These are phyloP conservation scores for Rhodamnia rubescens DNA, from an alignment of 345 rosid species.

Conservation along the genomic window DNA sequence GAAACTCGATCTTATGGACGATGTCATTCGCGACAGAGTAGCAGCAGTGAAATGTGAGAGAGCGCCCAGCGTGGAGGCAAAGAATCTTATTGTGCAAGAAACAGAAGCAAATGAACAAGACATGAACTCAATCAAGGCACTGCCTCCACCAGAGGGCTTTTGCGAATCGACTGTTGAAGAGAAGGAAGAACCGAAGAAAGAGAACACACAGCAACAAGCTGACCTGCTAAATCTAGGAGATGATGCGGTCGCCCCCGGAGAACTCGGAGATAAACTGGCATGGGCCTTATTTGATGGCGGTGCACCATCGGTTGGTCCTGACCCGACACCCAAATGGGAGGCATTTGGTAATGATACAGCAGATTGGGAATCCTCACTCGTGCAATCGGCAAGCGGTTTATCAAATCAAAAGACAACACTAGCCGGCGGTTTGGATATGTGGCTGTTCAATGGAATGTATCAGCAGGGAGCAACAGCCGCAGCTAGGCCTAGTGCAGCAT, in stretches of 20 bases:
- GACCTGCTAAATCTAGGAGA: slow-evolving; percentile 54
- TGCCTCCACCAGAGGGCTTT: slow-evolving; percentile 44
- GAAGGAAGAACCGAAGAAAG: slow-evolving; percentile 4
- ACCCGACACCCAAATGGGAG: slow-evolving; percentile 36
- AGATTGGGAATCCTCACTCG: slow-evolving; percentile 73
- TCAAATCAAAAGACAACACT: slow-evolving; percentile 18
- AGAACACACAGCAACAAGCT: slow-evolving; percentile 18
- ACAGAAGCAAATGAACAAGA: slow-evolving; percentile 21
- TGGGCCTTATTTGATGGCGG: slow-evolving; percentile 58
- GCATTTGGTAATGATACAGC: slow-evolving; percentile 45
- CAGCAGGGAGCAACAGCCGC: slow-evolving; percentile 29
- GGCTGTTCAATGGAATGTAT: slow-evolving; percentile 50
- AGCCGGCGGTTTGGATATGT: slow-evolving; percentile 40
- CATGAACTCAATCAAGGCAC: slow-evolving; percentile 40
- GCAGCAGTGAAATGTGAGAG: slow-evolving; percentile 19
- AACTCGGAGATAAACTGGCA: slow-evolving; percentile 38
- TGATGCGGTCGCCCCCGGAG: slow-evolving; percentile 15
- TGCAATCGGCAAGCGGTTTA: slow-evolving; percentile 51
- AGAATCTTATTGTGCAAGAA: slow-evolving; percentile 14
- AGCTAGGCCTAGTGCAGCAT: slow-evolving; percentile 6
- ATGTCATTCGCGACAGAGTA: slow-evolving; percentile 61
- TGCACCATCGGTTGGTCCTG: slow-evolving; percentile 2
- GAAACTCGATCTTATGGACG: slow-evolving; percentile 79
- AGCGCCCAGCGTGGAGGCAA: neutral
- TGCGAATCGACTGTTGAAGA: slow-evolving; percentile 6